Base-by-base conservation (phyloP, 148 eudicot genomes). In the Arbutus unedo region DNA sequence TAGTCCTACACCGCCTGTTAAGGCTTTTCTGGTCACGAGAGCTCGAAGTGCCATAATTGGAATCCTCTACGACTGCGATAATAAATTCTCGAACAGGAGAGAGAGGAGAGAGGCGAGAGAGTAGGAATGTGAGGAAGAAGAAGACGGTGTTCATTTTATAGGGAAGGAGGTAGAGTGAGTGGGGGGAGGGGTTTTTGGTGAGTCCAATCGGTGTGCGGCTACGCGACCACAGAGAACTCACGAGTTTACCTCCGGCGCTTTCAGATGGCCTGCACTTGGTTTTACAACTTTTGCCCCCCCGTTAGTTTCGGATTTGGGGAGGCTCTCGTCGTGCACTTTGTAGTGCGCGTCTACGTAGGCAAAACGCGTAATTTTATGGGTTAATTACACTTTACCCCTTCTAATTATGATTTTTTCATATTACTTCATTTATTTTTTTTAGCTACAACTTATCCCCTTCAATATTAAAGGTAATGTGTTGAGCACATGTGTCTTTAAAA, bases 11-110 rank as follows among this genome's bases (percentile, higher is more conserved):
- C 73, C 71, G 55, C 74, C 77, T 4, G 49, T n/a, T 55, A 77
- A 57, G 88, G 87, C 6, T 60, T 68, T 88, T 49, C 66, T 45
- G 71, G 84, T 67, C 14, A 84, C 71, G 56, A 88, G 77, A 62
- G 86, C 78, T 87, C 90, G 85, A 16, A 90, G 80, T 11, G 90
- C 92, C 92, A 90, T 90, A n/a, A 2, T 43, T 31, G 56, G 75
- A 74, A 4, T 51, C 82, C 18, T 25, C 43, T 23, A 2, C 16
- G 13, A 31, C 25, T 8, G 11, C 41, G 21, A 2, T 4, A 51
- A 86, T 31, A 31, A 31, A 31, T 31, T 50, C 47, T 16, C 31
- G 11, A 47, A 62, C 3, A 2, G 16, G 21, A 1, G 43, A 51
- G 54, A 51, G 78, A 62, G 25, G 78, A 45, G 53, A 74, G 7